Conservation (phyloP, 2,329 filamentous ascomycete genomes). For the Metarhizium brunneum region DNA sequence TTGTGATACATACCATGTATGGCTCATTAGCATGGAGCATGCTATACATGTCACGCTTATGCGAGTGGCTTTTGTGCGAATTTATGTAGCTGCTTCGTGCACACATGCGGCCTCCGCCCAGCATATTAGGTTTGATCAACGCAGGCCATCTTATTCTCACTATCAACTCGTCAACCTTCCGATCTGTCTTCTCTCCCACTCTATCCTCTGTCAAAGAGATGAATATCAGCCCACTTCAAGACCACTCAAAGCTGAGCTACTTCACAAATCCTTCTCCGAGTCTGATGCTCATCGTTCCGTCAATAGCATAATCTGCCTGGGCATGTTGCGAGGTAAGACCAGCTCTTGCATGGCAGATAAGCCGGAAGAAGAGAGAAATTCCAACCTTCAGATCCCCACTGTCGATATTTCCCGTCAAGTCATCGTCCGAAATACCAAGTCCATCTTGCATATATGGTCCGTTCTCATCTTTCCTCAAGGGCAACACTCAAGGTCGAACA, state of each 20-base stretch:
- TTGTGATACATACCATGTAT: no score
- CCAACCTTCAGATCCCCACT: neutral
- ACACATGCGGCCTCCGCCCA: neutral
- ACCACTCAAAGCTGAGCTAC: conserved; percentile 10
- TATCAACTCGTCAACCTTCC: conserved; percentile 20
- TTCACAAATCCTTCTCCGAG: neutral
- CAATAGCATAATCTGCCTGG: neutral
- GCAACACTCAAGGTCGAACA: neutral
- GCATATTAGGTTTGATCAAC: conserved; percentile 14
- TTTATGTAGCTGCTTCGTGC: neutral
- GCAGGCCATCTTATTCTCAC: conserved; percentile 28
- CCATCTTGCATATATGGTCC: neutral
- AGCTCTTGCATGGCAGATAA: neutral
- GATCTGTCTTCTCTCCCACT: conserved; percentile 17
- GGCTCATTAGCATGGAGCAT: no score
- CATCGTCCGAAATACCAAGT: conserved; percentile 1
- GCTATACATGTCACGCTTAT: no score
- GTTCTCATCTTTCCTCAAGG: neutral
- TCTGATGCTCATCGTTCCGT: neutral
- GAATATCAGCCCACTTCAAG: conserved; percentile 7
- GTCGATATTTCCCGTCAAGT: conserved; percentile 1
- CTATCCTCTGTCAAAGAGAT: conserved; percentile 2
- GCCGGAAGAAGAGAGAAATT: neutral
- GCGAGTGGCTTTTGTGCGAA: neutral
- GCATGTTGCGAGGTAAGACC: neutral